Base-by-base conservation (phyloP, 2,329 filamentous ascomycete species). In the Fusarium euwallaceae region DNA sequence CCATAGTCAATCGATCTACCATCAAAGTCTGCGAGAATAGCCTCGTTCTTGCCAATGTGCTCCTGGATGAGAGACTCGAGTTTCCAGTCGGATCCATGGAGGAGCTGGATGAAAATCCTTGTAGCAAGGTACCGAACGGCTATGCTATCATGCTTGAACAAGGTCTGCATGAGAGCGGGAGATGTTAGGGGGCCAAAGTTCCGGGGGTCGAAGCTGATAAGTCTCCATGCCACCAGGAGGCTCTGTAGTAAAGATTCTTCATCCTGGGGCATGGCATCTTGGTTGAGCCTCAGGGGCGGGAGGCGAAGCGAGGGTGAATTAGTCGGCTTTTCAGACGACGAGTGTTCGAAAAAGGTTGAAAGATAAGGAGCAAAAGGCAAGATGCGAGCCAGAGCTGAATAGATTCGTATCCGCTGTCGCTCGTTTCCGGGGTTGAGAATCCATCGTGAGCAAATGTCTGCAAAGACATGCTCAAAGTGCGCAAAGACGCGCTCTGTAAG, bases 381-480 rank as follows among this genome's bases (percentile, higher is more conserved):
- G 72, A 98, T 88, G 79, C 93, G 90, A 70, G 94, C 93, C 84
- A 98, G 93, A 36, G 94, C 92, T 66, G 92, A 88, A 73, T 96
- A 88, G 62, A 92, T 76, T 37, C 83, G 65, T 78, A 82, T 77
- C 82, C 83, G 76, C 83, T 82, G 76, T 78, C 81, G 64, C 73
- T 82, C 79, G 48, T 81, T 82, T 32, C 82, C 82, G 32, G 85
- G 78, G 80, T 85, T 82, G 78, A 87, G 86, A 53, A 93, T 86
- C 95, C 95, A 97, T 86, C 93, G 88, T 71, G 95, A 93, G 83
- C 93, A 94, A 60, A 97, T 87, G 82, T 98, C 95, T 77, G 94
- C 90, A 78, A 97, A 94, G 45, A 95, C 84, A 71, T 88, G 86
- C 81, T 94, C 91, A 82, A 95, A 95, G 79, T 93, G 89, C 74